Base-by-base conservation (phyloP, 306 rosid genomes). In the Acacia melanoxylon region DNA sequence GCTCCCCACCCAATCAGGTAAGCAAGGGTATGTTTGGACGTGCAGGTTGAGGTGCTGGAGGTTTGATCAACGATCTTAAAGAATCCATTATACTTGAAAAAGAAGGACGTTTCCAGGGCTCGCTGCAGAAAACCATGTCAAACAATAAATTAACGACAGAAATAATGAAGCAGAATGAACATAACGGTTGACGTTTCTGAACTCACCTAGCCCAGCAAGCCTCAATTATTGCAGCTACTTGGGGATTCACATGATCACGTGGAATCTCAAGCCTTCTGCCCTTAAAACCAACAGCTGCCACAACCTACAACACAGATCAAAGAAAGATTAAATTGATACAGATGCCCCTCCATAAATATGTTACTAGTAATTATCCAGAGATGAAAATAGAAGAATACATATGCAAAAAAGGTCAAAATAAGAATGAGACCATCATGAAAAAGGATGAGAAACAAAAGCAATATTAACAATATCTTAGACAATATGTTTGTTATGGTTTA, bases 171-270 rank as follows among this genome's bases (percentile, higher is more conserved):
- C 4, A 62, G 45, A 51, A 44, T 62, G 33, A 54, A 68, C 8
- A 70, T n/a, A 8, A 67, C 33, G 52, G 54, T 54, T 17, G 35
- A 82, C 65, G 68, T 25, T 65, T 65, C 78, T 73, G 54, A 81
- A 89, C 98, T 88, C 87, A 96, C 99, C 90, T 89, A 68, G 97
- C 98, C 99, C 99, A 96, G 90, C 97, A 96, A 79, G 86, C 92
- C 85, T 92, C 98, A 70, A 96, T 96, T 75, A 96, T 66, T 33
- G 93, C 88, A 83, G 97, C 97, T 77, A 96, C 78, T 40, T 78
- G 91, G 73, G 97, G 93, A 84, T 91, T 94, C 89, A 94, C n/a
- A n/a, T n/a, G 78, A 87, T 93, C 92, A 2, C 56, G 91, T 0
- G 99, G 99, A 72, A 96, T 96, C 80, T 96, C 98, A 37, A 90